Evolutionary conservation across 176 grass and related monocot genomes (phyloP).

Genomic region (Aegilops tauschii): DNA sequence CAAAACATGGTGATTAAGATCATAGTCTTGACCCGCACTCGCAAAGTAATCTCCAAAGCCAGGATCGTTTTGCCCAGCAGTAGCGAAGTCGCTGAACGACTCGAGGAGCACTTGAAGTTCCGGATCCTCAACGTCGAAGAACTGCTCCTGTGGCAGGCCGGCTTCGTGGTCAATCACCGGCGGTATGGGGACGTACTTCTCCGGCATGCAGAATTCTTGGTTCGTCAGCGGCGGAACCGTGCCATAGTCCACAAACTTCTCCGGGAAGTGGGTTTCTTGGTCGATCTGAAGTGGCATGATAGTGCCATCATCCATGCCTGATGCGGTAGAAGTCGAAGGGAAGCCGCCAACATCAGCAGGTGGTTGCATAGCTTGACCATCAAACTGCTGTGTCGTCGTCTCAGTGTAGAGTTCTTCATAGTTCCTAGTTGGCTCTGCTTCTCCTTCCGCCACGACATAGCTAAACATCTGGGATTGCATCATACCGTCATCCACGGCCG

Average conservation of each 20-base stretch:
- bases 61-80: neutral
- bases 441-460: too few species aligned
- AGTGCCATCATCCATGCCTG: neutral
- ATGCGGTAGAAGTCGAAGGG: neutral
- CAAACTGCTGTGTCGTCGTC: neutral
- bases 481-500: too few species aligned
- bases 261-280: neutral
- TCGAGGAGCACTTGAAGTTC: neutral
- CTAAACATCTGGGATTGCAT: too few species aligned
- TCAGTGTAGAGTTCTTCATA: too few species aligned
- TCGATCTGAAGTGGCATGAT: neutral
- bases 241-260: neutral
- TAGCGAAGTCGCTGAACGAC: neutral
- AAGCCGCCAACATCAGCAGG: neutral
- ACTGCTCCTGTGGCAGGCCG: neutral
- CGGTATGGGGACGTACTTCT: too few species aligned
- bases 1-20: neutral
- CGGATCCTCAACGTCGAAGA: neutral
- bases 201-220: neutral
- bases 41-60: neutral
- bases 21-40: neutral
- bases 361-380: neutral
- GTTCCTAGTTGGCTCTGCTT: too few species aligned
- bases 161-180: too few species aligned
- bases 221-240: neutral